Evolutionary conservation across 345 rosid species (phyloP), one percentile per base, ranked within the genome.

Genomic region (Boechera retrofracta): DNA sequence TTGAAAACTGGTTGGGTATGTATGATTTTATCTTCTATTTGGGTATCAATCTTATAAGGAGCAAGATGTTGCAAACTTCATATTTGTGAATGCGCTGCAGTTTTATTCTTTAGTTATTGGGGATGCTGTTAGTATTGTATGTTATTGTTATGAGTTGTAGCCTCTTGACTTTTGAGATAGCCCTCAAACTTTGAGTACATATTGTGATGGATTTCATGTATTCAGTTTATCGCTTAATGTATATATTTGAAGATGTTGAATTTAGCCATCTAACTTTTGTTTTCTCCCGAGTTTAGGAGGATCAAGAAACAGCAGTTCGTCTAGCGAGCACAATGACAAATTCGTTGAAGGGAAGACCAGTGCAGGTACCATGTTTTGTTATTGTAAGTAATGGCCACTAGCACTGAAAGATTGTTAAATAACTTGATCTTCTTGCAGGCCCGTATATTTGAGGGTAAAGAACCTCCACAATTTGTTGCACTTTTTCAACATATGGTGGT

Each of bases 381-480:
- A 24, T 51, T 32, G 60, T 49, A 64, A 66, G 57, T 11, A 59
- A 33, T 66, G 55, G 69, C 36, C 16, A 26, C 48, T 32, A 49
- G 48, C 6, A 53, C 15, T n/a, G 3, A 54, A 59, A 66, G 32
- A 51, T 58, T 72, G 39, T 48, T 72, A 62, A 16, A n/a, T 67
- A 67, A 78, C 64, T 41, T 48, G 39, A 74, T 70, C 59, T 77
- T 77, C 77, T 75, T 78, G 57, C 86, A 96, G 99, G 96, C 91
- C 69, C 87, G 88, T 59, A 83, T 96, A 75, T 91, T 81, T 74
- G 92, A 96, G 87, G 97, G 89, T 66, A 96, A 88, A 83, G 99
- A 96, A 84, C 97, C 98, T 56, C 95, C 97, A 15, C 99, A 96
- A 39, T 93, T 96, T 68, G 49, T 93, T 74, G 93, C 99, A 15